phyloP scores from a whole-genome alignment of 768 basidiomycete species.

The Suillus placidus region DNA sequence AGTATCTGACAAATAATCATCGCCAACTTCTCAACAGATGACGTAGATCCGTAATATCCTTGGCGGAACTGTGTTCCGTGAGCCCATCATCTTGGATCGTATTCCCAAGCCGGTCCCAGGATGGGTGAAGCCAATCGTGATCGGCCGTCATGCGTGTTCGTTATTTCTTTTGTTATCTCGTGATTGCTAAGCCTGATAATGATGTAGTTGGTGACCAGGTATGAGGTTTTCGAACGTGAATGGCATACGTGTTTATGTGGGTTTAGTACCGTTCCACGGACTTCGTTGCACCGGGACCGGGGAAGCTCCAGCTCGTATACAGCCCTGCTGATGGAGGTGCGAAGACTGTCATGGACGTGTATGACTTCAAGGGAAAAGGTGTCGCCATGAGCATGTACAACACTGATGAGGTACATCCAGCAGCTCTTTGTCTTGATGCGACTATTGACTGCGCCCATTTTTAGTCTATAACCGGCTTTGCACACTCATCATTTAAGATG shows the following conservation, averaged over 20 bases:
- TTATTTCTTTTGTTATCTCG: conserved; percentile 28
- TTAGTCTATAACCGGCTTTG: conserved; percentile 91
- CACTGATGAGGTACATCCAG: conserved; percentile 76
- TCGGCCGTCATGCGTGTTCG: conserved; percentile 86
- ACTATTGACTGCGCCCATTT: conserved; percentile 2
- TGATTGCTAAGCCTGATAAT: conserved; percentile 86
- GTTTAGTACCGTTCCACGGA: conserved; percentile 92
- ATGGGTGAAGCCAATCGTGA: conserved; percentile 95
- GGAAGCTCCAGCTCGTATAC: conserved; percentile 91
- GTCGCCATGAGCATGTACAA: conserved; percentile 99
- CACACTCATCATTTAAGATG: conserved; percentile 99
- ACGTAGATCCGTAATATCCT: conserved; percentile 92
- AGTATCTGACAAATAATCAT: conserved; percentile 1
- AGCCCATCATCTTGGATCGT: conserved; percentile 89
- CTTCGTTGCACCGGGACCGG: conserved; percentile 86
- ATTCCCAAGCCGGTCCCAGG: conserved; percentile 96
- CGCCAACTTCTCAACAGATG: conserved; percentile 10
- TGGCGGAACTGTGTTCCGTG: conserved; percentile 97
- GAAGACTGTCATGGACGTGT: conserved; percentile 75
- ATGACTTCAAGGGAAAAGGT: conserved; percentile 90
- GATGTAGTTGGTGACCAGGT: conserved; percentile 87
- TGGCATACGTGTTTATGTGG: conserved; percentile 11
- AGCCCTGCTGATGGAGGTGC: conserved; percentile 78
- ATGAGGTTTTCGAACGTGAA: conserved; percentile 21
- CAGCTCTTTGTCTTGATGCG: not conserved